Base-by-base conservation (phyloP, 2,329 filamentous ascomycete species). In the Aureobasidium vineae region DNA sequence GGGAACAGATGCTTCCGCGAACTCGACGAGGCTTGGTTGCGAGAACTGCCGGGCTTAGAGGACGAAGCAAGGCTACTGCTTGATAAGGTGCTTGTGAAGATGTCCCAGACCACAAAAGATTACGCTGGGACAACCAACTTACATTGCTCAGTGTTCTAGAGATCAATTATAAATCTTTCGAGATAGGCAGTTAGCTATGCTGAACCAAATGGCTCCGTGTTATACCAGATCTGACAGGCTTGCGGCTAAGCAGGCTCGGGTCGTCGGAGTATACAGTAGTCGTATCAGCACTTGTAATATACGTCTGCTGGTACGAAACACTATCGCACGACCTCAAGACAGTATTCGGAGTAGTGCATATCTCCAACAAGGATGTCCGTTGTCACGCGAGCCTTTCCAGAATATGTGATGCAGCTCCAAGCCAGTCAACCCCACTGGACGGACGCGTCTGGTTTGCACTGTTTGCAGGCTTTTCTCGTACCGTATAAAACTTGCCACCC, bases 401-500 rank as follows among this genome's bases (percentile, higher is more conserved):
- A 26, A 11, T 36, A 13, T 10, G 6, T 5, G 7, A 31, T 31
- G 49, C 49, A n/a, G 26, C 26, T 31, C 10, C 15, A 19, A 4
- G 10, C 33, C n/a, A 4, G 50, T 16, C 52, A 8, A 38, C 36
- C 38, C 53, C 38, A 28, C 36, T 38, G 21, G 13, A 23, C 21
- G 15, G 36, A 57, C 19, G 16, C 36, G 40, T 31, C 23, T 1
- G 5, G 54, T 59, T 59, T 59, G 54, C 40, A 21, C 28, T 59
- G 54, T 59, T 59, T 59, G 54, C 54, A 59, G 16, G 6, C 8
- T 11, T 19, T 8, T 23, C 16, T 2, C 38, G 19, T 15, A 21
- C 2, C 3, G 13, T 61, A 61, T 49, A 61, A 26, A 47, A 21
- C 11, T 61, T 26, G 57, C 57, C 57, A 49, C 57, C n/a, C 43